Base-by-base conservation (phyloP, 768 basidiomycete species). In the Hygrophorus pudorinus region DNA sequence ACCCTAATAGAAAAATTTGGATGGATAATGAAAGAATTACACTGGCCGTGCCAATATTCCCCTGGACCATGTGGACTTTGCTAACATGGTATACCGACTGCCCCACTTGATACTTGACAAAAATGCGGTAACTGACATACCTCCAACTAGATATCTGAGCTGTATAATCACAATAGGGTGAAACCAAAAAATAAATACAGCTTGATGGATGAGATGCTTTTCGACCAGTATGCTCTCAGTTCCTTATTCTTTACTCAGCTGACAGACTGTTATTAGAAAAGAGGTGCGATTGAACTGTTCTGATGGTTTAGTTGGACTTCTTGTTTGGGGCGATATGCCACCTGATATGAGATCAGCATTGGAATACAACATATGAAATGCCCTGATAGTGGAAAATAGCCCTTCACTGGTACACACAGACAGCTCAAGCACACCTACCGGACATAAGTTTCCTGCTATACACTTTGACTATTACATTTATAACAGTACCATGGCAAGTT, bases 391-490 rank as follows among this genome's bases (percentile, higher is more conserved):
- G 14, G 38, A 38, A 18, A 18, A 18, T 38, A 18, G 21, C 3
- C 16, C 38, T n/a, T 38, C 38, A 38, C 38, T 38, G 13, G 18
- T 16, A 6, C 14, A 38, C 12, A 38, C 38, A 12, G 38, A 38
- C 21, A 38, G 38, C 21, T 38, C 38, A 12, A 24, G 14, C 14
- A 24, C 38, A 17, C 21, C 38, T 14, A 18, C 18, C 10, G 40
- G 24, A 20, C n/a, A 41, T 14, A 30, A 14, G 24, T 44, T 44
- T 38, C 43, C 29, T 44, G 43, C 34, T 13, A 20, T 35, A 16
- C 43, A 44, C 29, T 44, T 37, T 44, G 32, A n/a, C 35, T 44
- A 30, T 17, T 44, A 44, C 27, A 28, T 20, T n/a, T 13, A 29
- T 3, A 13, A 44, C 24, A 28, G 33, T 27, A 37, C 32, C 17